These are phyloP conservation scores for Coemansia sp. DNA, from an alignment of 192 early-diverging fungal species.

Conservation along the genomic window DNA sequence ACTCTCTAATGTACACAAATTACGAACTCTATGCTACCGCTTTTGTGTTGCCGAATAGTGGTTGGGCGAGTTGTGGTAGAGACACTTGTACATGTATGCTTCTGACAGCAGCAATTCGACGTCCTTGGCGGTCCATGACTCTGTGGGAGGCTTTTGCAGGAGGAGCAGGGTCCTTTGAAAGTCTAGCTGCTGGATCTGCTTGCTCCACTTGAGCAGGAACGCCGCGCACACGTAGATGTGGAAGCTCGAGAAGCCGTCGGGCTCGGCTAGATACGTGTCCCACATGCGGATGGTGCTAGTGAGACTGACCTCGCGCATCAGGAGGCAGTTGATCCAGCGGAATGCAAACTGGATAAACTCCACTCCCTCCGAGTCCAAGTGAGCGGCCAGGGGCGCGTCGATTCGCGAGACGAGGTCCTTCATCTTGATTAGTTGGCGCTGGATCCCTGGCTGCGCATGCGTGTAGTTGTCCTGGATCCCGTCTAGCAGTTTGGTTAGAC, in stretches of 20 bases:
- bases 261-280: conserved; percentile 88
- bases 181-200: conserved; percentile 79
- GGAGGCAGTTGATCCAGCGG: conserved; percentile 98
- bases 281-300: conserved; percentile 93
- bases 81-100: conserved; percentile 95
- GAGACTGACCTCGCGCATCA: conserved; percentile 94
- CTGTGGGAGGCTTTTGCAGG: conserved; percentile 85
- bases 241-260: conserved; percentile 82
- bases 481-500: conserved; percentile 90
- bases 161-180: conserved; percentile 95
- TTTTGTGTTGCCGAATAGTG: conserved; percentile 52
- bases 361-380: conserved; percentile 83
- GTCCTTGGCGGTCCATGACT: conserved; percentile 84
- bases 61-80: conserved; percentile 89
- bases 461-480: conserved; percentile 99
- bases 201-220: conserved; percentile 95
- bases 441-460: conserved; percentile 94
- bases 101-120: conserved; percentile 92
- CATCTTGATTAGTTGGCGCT: conserved; percentile 82
- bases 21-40: neutral
- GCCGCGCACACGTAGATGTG: conserved; percentile 99
- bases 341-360: conserved; percentile 99
- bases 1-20: neutral
- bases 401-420: conserved; percentile 91
- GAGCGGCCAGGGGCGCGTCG: conserved; percentile 70